phyloP scores from a whole-genome alignment of 139 green algal species.

The Astrephomene gubernaculifera region DNA sequence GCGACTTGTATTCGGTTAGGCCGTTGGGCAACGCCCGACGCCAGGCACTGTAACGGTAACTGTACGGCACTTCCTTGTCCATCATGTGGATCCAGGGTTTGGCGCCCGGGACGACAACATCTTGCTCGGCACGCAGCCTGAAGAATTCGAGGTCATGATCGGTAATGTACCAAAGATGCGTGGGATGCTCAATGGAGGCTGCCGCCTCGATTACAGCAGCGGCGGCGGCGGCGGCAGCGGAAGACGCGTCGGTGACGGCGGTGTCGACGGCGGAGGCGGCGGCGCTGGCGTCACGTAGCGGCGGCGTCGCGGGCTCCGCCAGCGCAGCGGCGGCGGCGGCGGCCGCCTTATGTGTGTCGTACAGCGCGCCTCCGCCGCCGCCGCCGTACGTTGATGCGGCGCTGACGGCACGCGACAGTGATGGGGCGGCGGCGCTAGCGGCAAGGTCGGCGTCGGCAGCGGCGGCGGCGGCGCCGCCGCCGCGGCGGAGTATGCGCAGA shows the following conservation, averaged over 20 bases:
- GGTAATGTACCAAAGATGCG: constrained; percentile 59
- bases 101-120: constrained; percentile 5
- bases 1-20: constrained; percentile 80
- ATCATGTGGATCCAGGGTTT: constrained; percentile 66
- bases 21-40: constrained; percentile 54
- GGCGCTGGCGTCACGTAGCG: background rate
- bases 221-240: background rate
- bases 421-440: background rate
- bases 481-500: background rate
- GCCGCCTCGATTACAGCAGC: background rate
- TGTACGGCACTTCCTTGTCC: constrained; percentile 39
- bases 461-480: background rate
- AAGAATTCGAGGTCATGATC: constrained; percentile 67
- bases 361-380: background rate
- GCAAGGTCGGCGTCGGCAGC: too few species aligned
- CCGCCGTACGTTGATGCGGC: background rate
- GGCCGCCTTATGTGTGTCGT: background rate
- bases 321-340: background rate
- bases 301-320: background rate
- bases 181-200: background rate
- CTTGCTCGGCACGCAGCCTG: constrained; percentile 27
- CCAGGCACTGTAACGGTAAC: constrained; percentile 63
- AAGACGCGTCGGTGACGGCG: background rate
- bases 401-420: background rate
- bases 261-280: background rate